These are phyloP conservation scores for Glycine tomentella DNA, from an alignment of 306 rosid genomes.

Conservation along the genomic window DNA sequence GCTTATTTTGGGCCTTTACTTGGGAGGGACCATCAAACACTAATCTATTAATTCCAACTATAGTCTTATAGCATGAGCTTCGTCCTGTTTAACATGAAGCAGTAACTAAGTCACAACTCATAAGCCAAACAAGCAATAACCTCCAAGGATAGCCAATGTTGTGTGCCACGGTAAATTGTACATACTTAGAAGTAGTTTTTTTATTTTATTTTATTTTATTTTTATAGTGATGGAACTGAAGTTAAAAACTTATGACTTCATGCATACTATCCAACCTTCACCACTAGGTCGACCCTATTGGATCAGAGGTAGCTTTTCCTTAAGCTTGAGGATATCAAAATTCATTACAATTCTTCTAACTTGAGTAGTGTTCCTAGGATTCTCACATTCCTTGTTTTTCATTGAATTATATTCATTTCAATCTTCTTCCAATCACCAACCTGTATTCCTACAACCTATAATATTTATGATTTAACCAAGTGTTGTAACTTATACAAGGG, in stretches of 20 bases:
- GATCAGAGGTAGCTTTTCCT: not conserved
- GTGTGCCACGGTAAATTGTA: slow-evolving; percentile 9
- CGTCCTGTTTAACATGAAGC: not conserved
- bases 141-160: not conserved
- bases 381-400: slow-evolving; percentile 18
- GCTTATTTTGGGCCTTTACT: slow-evolving; percentile 17
- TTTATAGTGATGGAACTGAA: no score
- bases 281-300: no score
- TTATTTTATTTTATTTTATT: no score
- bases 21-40: not conserved
- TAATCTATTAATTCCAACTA: not conserved
- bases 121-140: not conserved
- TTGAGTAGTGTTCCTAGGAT: not conserved
- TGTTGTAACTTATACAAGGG: slow-evolving; percentile 31
- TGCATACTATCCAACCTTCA: no score
- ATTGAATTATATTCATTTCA: not conserved
- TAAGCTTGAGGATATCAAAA: not conserved
- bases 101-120: not conserved
- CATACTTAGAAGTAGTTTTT: not conserved
- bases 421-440: not conserved
- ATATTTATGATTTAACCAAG: slow-evolving; percentile 49
- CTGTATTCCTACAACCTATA: not conserved
- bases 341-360: slow-evolving; percentile 1
- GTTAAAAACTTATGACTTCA: no score
- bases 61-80: not conserved